Conservation (phyloP, 1,284 basidiomycete genomes). For the Exobasidium rhododendri region DNA sequence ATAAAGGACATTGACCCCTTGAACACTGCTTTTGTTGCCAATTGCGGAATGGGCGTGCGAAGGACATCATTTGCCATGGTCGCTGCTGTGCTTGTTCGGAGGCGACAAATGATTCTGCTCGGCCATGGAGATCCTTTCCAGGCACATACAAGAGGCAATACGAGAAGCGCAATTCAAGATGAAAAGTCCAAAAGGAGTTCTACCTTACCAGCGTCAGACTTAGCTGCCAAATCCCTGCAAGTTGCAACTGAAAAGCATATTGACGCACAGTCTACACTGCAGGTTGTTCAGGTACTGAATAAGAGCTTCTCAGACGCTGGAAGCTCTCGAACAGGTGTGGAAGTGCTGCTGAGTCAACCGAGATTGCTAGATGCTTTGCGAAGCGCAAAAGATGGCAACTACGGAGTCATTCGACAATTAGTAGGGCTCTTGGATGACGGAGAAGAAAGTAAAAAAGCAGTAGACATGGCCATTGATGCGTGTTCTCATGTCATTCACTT, state of each 20-base stretch:
- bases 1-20: constrained; percentile 78
- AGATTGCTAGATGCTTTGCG: constrained; percentile 43
- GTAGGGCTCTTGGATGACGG: constrained; percentile 50
- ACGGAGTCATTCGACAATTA: constrained; percentile 46
- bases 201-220: not conserved
- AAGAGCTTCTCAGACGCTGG: constrained; percentile 62
- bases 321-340: constrained; percentile 29
- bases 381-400: constrained; percentile 49
- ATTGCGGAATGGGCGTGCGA: constrained; percentile 94
- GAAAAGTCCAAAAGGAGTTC: constrained; percentile 1
- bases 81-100: constrained; percentile 80
- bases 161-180: not conserved
- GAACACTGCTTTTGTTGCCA: constrained; percentile 82
- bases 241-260: constrained; percentile 68
- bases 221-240: constrained; percentile 30
- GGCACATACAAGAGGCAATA: constrained; percentile 16
- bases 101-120: constrained; percentile 76
- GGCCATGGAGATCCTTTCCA: constrained; percentile 74
- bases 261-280: constrained; percentile 73
- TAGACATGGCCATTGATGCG: constrained; percentile 49
- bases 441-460: constrained; percentile 44
- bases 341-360: constrained; percentile 45
- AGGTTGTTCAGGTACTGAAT: constrained; percentile 79
- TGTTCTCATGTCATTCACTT: constrained; percentile 51
- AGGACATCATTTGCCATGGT: constrained; percentile 97